Evolutionary conservation across 495 filamentous ascomycete species (phyloP).

Genomic region (Aspergillus funiculosus): DNA sequence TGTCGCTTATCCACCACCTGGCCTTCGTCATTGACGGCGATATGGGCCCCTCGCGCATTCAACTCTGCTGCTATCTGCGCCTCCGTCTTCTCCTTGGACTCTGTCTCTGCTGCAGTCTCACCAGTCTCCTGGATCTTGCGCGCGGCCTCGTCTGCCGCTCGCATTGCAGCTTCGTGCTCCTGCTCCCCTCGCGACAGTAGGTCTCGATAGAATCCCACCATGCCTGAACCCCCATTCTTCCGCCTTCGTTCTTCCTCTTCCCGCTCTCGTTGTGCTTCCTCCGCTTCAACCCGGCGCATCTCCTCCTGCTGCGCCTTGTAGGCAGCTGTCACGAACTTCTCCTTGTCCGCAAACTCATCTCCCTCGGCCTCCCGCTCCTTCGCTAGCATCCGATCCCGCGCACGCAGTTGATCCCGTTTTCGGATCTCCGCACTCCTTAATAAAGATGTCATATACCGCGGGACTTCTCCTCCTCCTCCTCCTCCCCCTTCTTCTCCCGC

Average conservation of each 20-base stretch:
- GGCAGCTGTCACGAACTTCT: slow-evolving; percentile 93
- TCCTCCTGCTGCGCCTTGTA: slow-evolving; percentile 93
- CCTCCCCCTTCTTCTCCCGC: slow-evolving; percentile 7
- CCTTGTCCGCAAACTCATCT: slow-evolving; percentile 90
- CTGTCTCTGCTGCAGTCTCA: slow-evolving; percentile 19
- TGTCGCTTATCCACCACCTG: slow-evolving; percentile 92
- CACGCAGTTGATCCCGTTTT: slow-evolving; percentile 82
- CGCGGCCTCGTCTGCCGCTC: slow-evolving; percentile 63
- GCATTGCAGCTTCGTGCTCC: slow-evolving; percentile 62
- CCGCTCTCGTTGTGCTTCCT: slow-evolving; percentile 67
- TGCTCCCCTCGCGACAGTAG: slow-evolving; percentile 72
- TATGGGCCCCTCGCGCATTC: slow-evolving; percentile 58
- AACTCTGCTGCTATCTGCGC: slow-evolving; percentile 68
- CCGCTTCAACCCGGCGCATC: slow-evolving; percentile 67
- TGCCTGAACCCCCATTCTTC: slow-evolving; percentile 61
- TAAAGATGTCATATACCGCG: slow-evolving; percentile 79
- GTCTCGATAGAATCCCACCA: slow-evolving; percentile 82
- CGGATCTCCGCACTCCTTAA: slow-evolving; percentile 76
- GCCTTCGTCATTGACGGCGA: slow-evolving; percentile 87
- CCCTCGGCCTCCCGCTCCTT: slow-evolving; percentile 89
- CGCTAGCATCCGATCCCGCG: slow-evolving; percentile 79
- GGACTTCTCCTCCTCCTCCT: slow-evolving; percentile 32
- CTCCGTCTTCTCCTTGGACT: slow-evolving; percentile 56
- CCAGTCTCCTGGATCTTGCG: slow-evolving; percentile 43
- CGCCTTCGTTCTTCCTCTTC: slow-evolving; percentile 56